phyloP scores from a whole-genome alignment of 805 yeast genomes.

The Saccharomyces kudriavzevii region DNA sequence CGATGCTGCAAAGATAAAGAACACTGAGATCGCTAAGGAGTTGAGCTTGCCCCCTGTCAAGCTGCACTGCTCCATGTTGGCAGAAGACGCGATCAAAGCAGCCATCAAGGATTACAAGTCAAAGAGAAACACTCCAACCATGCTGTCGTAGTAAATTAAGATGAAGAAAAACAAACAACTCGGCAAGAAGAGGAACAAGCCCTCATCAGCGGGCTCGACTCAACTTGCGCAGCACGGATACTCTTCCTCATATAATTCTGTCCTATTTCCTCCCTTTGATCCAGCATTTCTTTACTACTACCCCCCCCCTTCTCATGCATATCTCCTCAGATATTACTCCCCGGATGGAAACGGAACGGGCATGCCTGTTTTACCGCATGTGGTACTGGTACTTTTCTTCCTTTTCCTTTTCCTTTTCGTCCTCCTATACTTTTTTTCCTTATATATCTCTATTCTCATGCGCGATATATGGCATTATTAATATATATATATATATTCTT shows the following conservation, averaged over 20 bases:
- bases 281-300: background rate
- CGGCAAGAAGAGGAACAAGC: background rate
- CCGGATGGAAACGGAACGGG: background rate
- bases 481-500: background rate
- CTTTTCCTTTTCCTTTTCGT: background rate
- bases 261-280: background rate
- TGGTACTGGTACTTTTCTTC: background rate
- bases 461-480: background rate
- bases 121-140: conserved; percentile 44
- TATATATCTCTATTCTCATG: background rate
- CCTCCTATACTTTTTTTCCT: background rate
- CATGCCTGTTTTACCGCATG: background rate
- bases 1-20: conserved; percentile 86
- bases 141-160: background rate
- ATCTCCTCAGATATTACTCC: background rate
- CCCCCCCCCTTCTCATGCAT: background rate
- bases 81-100: conserved; percentile 95
- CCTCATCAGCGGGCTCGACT: background rate
- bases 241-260: background rate
- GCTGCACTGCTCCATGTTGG: conserved; percentile 97
- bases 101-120: conserved; percentile 91
- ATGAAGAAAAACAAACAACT: background rate
- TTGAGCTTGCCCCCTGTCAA: conserved; percentile 92
- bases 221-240: background rate
- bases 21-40: conserved; percentile 90